Evolutionary conservation across 1,284 basidiomycete genomes (phyloP).

Genomic region (Malassezia caprae): DNA sequence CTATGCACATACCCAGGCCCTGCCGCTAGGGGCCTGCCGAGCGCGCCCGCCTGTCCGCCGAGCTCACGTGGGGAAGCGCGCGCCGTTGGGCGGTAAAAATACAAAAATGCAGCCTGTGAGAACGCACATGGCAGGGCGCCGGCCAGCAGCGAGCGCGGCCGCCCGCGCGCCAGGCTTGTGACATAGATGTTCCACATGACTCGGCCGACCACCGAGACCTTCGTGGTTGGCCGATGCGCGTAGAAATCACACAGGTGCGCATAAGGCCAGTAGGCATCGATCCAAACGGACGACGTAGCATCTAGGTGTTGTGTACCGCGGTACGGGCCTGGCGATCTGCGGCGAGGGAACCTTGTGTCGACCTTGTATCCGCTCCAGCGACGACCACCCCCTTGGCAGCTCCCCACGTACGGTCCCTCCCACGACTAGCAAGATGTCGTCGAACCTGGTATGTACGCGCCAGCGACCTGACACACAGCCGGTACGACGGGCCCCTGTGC

Average conservation of each 20-base stretch:
- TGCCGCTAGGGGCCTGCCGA: background rate
- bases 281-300: slow-evolving; percentile 7
- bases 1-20: background rate
- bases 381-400: background rate
- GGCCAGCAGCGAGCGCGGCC: background rate
- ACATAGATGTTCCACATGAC: slow-evolving; percentile 7
- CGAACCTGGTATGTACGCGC: slow-evolving; percentile 12
- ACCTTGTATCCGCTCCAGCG: background rate
- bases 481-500: slow-evolving; percentile 13
- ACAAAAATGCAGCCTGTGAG: background rate
- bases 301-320: slow-evolving; percentile 16
- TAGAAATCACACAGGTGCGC: background rate
- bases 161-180: background rate
- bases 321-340: background rate
- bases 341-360: background rate
- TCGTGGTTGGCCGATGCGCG: slow-evolving; percentile 8
- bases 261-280: slow-evolving; percentile 13
- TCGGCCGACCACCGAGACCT: slow-evolving; percentile 7
- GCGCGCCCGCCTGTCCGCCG: background rate
- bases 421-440: slow-evolving; percentile 11
- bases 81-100: background rate
- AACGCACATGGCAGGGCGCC: background rate
- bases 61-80: background rate
- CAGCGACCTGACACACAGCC: slow-evolving; percentile 10
- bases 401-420: background rate